Percentiles rank a stretch among this genome's conserved stretches.
Conservation (phyloP, 2,329 filamentous ascomycete species). For the Colletotrichum melonis region DNA sequence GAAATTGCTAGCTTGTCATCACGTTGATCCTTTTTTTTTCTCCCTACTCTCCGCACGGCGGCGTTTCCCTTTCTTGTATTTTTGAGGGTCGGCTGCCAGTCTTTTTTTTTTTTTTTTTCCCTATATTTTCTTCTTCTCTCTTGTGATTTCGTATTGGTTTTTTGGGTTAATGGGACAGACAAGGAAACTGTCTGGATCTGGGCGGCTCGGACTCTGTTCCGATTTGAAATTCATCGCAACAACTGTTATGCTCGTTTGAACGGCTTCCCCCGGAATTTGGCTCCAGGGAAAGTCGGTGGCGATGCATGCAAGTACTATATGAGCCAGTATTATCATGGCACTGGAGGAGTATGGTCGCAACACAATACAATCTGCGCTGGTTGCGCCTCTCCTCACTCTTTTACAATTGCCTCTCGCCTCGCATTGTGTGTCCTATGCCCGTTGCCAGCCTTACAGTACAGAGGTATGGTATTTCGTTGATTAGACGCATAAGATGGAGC, state of each 20-base stretch:
- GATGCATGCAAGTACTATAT: not conserved
- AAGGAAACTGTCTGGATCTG: slow-evolving; percentile 11
- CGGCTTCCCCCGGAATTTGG: not conserved
- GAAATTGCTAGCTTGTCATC: not conserved
- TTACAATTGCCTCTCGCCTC: not conserved
- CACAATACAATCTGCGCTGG: slow-evolving; percentile 1
- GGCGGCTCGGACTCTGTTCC: slow-evolving; percentile 33
- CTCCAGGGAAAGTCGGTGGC: not conserved
- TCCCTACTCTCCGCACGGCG: not conserved
- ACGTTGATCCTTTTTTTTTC: not conserved
- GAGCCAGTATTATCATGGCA: not conserved
- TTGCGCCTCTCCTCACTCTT: not conserved
- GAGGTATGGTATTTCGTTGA: not conserved
- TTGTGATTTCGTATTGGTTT: not conserved
- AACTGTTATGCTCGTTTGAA: not conserved
- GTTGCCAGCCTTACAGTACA: not conserved
- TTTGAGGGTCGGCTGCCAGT: slow-evolving; percentile 13
- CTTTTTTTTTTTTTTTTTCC: not conserved
- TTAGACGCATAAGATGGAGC: not conserved
- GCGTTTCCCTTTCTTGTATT: slow-evolving; percentile 19
- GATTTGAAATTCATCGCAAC: slow-evolving; percentile 27
- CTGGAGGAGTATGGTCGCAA: not conserved
- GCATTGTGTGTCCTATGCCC: not conserved
- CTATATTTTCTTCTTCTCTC: not conserved
- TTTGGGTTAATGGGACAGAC: slow-evolving; percentile 8